Base-by-base conservation (phyloP, 768 basidiomycete species). In the Phaffia tasmanica region DNA sequence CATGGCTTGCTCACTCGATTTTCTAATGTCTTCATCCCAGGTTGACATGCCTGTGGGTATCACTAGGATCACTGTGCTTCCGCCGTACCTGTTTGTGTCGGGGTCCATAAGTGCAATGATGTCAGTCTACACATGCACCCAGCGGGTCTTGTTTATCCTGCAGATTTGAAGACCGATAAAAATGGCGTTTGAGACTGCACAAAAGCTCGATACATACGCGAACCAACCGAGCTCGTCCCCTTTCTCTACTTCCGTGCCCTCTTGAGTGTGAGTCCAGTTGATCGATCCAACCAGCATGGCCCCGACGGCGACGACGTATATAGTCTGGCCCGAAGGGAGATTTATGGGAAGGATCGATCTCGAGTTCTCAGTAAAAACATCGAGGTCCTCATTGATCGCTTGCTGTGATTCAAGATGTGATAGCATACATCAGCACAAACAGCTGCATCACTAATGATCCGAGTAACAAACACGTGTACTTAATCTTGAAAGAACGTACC, bases 211-310 rank as follows among this genome's bases (percentile, higher is more conserved):
- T 62, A 51, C 21, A 48, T 59, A 48, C 11, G 42, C 30, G 16
- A 50, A 35, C 56, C 8, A 25, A 57, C 82, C 80, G 18, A 89
- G 75, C 54, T 74, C 76, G 54, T 80, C 76, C 11, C 80, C 79
- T 67, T 81, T 79, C 74, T 81, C 65, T 32, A 80, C 76, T 19
- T 56, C 64, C 8, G 18, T 48, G 30, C 73, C 73, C 0, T 76
- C 78, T 0, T 73, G 64, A 48, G 74, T 72, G 57, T 74, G 65
- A 0, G 86, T 86, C 84, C 85, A 87, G 1, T 63, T 77, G 72
- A 90, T 86, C 61, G 83, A 83, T 0, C 86, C 88, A 0, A 89
- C 88, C 47, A 91, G 82, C 77, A 90, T 80, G 9, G 88, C 88
- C 2, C 88, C 89, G 66, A 90, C 80, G 11, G 87, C 86, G 14